Evolutionary conservation across 139 green algal genomes (phyloP).

Genomic region (Zygnema cylindricum): DNA sequence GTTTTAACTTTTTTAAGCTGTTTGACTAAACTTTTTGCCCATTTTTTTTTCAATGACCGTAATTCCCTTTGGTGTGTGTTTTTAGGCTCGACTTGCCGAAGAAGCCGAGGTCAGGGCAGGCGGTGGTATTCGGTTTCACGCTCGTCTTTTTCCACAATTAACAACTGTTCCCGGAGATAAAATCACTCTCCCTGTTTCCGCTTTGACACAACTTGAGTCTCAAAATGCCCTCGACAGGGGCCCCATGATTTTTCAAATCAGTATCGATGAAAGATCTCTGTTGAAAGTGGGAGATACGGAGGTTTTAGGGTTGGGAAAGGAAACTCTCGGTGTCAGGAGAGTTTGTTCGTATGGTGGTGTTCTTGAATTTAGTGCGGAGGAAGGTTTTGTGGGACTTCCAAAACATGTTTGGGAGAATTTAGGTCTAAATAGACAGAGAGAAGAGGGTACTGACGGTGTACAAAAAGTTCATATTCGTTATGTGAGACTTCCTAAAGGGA

Average conservation of each 20-base stretch:
- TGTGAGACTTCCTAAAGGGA: constrained; percentile 36
- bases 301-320: neutral
- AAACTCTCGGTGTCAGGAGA: neutral
- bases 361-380: constrained; percentile 57
- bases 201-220: constrained; percentile 13
- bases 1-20: no score
- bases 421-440: neutral
- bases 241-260: constrained; percentile 59
- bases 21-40: no score
- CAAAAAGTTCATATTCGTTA: constrained; percentile 41
- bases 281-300: neutral
- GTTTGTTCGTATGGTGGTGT: constrained; percentile 52
- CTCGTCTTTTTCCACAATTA: constrained; percentile 9
- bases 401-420: constrained; percentile 26
- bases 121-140: constrained; percentile 42
- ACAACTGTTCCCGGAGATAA: constrained; percentile 44
- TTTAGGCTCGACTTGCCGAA: constrained; percentile 10
- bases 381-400: constrained; percentile 53
- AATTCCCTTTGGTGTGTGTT: no score
- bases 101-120: constrained; percentile 43
- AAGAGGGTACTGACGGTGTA: neutral
- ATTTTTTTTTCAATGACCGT: no score
- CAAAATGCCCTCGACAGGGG: constrained; percentile 56
- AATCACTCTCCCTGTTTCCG: constrained; percentile 45
- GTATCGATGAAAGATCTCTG: neutral